phyloP scores from a whole-genome alignment of 2,329 filamentous ascomycete genomes.

The Phoma sp. region DNA sequence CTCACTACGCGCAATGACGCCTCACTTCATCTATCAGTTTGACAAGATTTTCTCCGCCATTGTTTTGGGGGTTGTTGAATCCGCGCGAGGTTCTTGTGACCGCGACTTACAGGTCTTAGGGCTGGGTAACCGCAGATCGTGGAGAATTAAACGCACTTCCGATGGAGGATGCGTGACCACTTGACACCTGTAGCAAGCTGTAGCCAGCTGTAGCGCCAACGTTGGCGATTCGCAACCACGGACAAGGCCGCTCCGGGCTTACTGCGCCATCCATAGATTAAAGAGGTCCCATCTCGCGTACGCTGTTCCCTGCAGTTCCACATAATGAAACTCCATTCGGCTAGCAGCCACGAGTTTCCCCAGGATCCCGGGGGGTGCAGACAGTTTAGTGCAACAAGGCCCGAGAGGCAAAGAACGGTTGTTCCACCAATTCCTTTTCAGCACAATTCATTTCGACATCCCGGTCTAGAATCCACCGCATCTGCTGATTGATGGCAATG shows the following conservation, averaged over 20 bases:
- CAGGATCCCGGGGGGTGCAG: constrained; percentile 28
- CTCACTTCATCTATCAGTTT: constrained; percentile 3
- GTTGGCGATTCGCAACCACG: constrained; percentile 8
- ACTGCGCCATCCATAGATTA: constrained; percentile 10
- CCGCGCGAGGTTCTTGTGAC: constrained; percentile 1
- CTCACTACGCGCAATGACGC: not conserved
- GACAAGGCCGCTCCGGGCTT: constrained; percentile 8
- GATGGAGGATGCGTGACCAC: constrained; percentile 1
- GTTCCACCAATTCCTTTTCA: constrained; percentile 39
- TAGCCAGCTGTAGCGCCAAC: constrained; percentile 9
- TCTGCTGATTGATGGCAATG: constrained; percentile 24
- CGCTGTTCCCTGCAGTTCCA: constrained; percentile 17
- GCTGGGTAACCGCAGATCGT: constrained; percentile 10
- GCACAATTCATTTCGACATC: constrained; percentile 25
- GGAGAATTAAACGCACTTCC: not conserved
- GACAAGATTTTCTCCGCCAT: constrained; percentile 10
- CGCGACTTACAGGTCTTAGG: not conserved
- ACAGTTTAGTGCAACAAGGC: constrained; percentile 25
- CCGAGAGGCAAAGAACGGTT: constrained; percentile 23
- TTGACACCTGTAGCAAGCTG: constrained; percentile 16
- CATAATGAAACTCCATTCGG: constrained; percentile 17
- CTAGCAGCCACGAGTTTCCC: constrained; percentile 30
- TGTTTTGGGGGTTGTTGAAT: not conserved
- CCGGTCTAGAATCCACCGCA: constrained; percentile 27
- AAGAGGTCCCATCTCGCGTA: constrained; percentile 13